Conservation (phyloP, 257 asterid species). For the Phtheirospermum japonicum region DNA sequence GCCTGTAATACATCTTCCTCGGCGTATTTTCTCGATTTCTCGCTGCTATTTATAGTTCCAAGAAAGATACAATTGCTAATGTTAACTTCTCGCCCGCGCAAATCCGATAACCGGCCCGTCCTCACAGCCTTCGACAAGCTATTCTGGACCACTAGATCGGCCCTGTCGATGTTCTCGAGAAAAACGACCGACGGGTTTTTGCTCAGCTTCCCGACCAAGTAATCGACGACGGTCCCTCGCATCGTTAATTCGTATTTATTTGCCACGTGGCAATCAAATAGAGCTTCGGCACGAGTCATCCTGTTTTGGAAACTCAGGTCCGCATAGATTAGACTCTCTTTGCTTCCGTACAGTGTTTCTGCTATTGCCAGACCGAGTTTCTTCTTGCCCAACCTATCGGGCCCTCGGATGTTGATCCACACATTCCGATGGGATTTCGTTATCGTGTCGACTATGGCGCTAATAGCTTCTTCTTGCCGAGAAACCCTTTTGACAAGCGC, state of each 20-base stretch:
- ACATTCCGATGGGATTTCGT: conserved; percentile 41
- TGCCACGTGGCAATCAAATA: conserved; percentile 32
- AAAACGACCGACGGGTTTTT: conserved; percentile 64
- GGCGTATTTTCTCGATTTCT: conserved; percentile 27
- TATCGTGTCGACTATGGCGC: conserved; percentile 43
- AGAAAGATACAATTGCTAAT: conserved; percentile 55
- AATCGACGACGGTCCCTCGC: conserved; percentile 70
- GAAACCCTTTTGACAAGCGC: conserved; percentile 52
- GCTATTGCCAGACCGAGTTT: conserved; percentile 56
- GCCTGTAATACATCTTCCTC: conserved; percentile 50
- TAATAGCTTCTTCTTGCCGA: conserved; percentile 70
- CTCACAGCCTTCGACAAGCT: conserved; percentile 55
- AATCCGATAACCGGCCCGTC: conserved; percentile 57
- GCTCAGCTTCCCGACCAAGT: conserved; percentile 63
- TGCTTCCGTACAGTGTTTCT: conserved; percentile 55
- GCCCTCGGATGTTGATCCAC: conserved; percentile 71
- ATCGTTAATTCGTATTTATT: conserved; percentile 37
- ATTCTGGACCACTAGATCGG: conserved; percentile 67
- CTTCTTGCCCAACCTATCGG: conserved; percentile 65
- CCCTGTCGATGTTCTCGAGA: conserved; percentile 68
- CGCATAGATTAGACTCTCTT: conserved; percentile 47
- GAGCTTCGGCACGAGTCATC: conserved; percentile 24
- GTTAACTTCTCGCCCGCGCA: conserved; percentile 63
- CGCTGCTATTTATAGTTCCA: conserved; percentile 35
- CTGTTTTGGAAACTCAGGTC: conserved; percentile 54